phyloP scores from a whole-genome alignment of 1,284 basidiomycete species.

The Malassezia dermatis region DNA sequence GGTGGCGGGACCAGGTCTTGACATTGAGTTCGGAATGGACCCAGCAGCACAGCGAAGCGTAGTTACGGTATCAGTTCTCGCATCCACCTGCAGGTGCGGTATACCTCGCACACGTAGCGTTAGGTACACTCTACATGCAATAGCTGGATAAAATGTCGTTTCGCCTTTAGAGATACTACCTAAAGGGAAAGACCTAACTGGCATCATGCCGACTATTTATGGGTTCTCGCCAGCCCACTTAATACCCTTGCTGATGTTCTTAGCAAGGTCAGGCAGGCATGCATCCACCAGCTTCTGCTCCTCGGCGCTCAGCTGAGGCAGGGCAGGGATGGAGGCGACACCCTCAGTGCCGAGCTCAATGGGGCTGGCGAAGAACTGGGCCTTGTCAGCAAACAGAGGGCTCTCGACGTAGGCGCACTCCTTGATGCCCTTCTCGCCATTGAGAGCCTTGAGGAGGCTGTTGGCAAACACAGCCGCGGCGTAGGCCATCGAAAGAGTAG shows the following conservation, averaged over 20 bases:
- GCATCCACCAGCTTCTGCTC: slow-evolving; percentile 48
- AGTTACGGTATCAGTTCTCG: background rate
- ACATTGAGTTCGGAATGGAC: background rate
- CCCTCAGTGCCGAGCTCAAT: slow-evolving; percentile 43
- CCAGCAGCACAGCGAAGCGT: background rate
- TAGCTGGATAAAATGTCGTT: too few relatives aligned
- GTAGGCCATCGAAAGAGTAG: slow-evolving; percentile 81
- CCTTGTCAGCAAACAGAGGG: slow-evolving; percentile 59
- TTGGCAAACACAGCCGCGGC: slow-evolving; percentile 54
- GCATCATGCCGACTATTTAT: slow-evolving; percentile 15
- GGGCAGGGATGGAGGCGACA: slow-evolving; percentile 43
- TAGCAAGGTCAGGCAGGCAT: slow-evolving; percentile 42
- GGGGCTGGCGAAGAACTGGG: slow-evolving; percentile 50
- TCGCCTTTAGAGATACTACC: background rate
- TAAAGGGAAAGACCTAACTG: background rate
- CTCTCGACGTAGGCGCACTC: slow-evolving; percentile 77
- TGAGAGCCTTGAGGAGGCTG: slow-evolving; percentile 71
- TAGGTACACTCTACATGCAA: too few relatives aligned
- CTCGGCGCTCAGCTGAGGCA: slow-evolving; percentile 41
- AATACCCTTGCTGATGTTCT: slow-evolving; percentile 48
- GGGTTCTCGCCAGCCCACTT: slow-evolving; percentile 37
- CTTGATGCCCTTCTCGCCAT: slow-evolving; percentile 75
- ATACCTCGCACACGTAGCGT: too few relatives aligned
- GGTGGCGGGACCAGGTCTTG: background rate
- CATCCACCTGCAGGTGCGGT: too few relatives aligned